phyloP scores from a whole-genome alignment of 345 rosid species.

The Laguncularia racemosa region DNA sequence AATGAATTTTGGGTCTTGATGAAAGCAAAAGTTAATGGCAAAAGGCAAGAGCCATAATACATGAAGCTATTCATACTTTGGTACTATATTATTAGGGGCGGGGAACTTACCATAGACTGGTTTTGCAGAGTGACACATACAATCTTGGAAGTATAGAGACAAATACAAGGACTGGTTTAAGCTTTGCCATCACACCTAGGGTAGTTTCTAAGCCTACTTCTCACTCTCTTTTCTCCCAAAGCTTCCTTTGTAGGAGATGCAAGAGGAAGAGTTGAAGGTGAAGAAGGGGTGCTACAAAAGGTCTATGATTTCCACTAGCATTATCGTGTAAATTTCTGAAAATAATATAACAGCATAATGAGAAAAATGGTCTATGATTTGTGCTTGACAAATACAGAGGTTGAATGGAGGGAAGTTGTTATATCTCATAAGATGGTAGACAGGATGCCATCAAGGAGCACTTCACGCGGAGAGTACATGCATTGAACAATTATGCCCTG shows the following conservation, averaged over 20 bases:
- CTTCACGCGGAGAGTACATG: no score
- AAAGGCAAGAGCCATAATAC: neutral
- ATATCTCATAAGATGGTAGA: no score
- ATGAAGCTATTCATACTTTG: neutral
- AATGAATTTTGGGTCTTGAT: slow-evolving; percentile 60
- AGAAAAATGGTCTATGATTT: no score
- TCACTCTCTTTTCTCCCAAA: slow-evolving; percentile 20
- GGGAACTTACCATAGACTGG: slow-evolving; percentile 41
- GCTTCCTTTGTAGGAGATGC: slow-evolving; percentile 18
- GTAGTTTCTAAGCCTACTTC: slow-evolving; percentile 26
- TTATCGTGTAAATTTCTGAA: no score
- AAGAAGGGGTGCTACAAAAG: slow-evolving; percentile 4
- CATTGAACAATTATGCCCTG: no score
- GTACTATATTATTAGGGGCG: neutral
- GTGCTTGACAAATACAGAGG: no score
- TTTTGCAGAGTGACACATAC: slow-evolving; percentile 45
- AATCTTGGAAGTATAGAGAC: slow-evolving; percentile 43
- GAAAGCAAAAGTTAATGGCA: neutral
- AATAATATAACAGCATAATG: no score
- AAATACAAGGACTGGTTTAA: slow-evolving; percentile 30
- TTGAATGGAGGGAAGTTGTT: no score
- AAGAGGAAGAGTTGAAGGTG: slow-evolving; percentile 2
- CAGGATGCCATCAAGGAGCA: no score
- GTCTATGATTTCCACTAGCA: no score
- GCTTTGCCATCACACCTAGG: slow-evolving; percentile 34